Base-by-base conservation (phyloP, 1,284 basidiomycete species). In the Bondarzewia mesenterica region DNA sequence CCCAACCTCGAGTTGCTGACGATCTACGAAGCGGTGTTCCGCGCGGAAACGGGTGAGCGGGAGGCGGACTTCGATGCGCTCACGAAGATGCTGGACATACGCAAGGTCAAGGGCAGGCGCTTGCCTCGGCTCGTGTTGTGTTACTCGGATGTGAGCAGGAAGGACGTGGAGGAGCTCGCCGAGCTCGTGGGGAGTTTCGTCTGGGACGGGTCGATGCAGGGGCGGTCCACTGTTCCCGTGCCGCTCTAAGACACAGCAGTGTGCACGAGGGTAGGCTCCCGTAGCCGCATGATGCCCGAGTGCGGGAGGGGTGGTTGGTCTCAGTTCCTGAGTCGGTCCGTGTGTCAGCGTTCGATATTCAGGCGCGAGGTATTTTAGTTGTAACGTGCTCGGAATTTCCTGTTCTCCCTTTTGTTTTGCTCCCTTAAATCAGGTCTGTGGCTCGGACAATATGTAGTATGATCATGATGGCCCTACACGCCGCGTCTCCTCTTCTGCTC, bases 131-230 rank as follows among this genome's bases (percentile, higher is more conserved):
- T 54, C 23, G 51, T 52, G 40, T 45, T 55, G 16, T 55, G 54
- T 36, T 55, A 55, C 22, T 55, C 54, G 18, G 53, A 55, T 15
- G 53, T 38, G 16, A 41, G 22, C 21, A 46, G 47, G 18, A 29
- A 41, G 29, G 54, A 54, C 37, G 50, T 55, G 42, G 54, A 55
- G 36, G 50, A 47, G 21, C 44, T 55, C 4, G 54, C 53, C 5
- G 44, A 21, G 14, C 43, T 35, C 4, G 49, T 35, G 8, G 42
- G 20, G 37, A 39, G 48, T 29, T 44, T 54, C 22, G 47, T 54
- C 18, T 54, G 53, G 53, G 53, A 54, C 29, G 53, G 53, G 16
- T 52, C 49, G 5, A 20, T 38, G 14, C 46, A 46, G 3, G 53
- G 53, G 15, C 42, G 40, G 12, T 22, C 12, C 2, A 38, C 44